A percentile compares a stretch with the other conserved stretches of the same genome.
Evolutionary conservation across 2,329 filamentous ascomycete species (phyloP).

Genomic region (Eutypa lata): DNA sequence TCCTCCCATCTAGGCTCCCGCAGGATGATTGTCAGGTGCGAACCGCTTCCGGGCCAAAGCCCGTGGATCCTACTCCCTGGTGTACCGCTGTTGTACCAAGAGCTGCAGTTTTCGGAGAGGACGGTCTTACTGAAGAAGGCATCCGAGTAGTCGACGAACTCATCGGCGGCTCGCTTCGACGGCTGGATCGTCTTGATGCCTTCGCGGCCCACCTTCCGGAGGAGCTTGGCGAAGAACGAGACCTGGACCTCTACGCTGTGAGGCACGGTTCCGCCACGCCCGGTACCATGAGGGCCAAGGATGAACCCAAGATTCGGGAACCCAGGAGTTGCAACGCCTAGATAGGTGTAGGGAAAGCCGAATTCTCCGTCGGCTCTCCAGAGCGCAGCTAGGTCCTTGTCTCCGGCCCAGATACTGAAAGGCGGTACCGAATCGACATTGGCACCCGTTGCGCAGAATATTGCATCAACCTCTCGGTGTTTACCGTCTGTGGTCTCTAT

Average conservation of each 20-base stretch:
- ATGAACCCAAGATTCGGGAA: slow-evolving; percentile 68
- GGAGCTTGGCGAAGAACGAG: slow-evolving; percentile 61
- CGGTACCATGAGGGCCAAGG: slow-evolving; percentile 57
- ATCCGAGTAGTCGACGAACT: slow-evolving; percentile 59
- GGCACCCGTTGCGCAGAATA: slow-evolving; percentile 68
- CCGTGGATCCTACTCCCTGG: slow-evolving; percentile 64
- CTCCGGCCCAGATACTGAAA: slow-evolving; percentile 57
- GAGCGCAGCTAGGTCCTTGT: slow-evolving; percentile 48
- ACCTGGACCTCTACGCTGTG: slow-evolving; percentile 65
- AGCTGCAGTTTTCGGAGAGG: slow-evolving; percentile 61
- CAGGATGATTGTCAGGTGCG: slow-evolving; percentile 57
- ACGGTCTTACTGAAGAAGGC: slow-evolving; percentile 54
- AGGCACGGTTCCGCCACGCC: slow-evolving; percentile 63
- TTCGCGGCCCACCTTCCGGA: slow-evolving; percentile 64
- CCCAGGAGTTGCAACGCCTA: slow-evolving; percentile 59
- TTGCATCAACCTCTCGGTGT: slow-evolving; percentile 56
- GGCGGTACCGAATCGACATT: slow-evolving; percentile 57
- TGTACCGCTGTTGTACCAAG: slow-evolving; percentile 68
- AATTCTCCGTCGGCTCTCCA: slow-evolving; percentile 55
- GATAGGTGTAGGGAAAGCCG: slow-evolving; percentile 66
- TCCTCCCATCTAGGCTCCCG: slow-evolving; percentile 55
- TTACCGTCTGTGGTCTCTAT: slow-evolving; percentile 59
- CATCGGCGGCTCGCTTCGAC: slow-evolving; percentile 56
- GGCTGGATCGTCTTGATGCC: slow-evolving; percentile 62
- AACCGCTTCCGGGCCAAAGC: slow-evolving; percentile 66